Base-by-base conservation (phyloP, 176 grass and related monocot genomes). In the Phyllostachys edulis region DNA sequence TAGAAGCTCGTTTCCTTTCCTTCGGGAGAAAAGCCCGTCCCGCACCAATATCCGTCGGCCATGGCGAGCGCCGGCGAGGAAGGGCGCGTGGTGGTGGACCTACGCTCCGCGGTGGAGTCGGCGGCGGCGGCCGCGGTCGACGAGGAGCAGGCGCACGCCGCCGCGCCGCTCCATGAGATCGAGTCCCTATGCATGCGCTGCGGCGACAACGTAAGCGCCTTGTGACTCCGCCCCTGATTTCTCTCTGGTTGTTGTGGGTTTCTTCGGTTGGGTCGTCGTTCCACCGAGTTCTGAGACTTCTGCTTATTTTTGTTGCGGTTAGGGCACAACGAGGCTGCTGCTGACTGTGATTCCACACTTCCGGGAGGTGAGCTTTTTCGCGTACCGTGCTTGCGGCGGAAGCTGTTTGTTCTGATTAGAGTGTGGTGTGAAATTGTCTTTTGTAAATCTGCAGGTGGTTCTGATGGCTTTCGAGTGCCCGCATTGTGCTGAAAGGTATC, bases 151-250 rank as follows among this genome's bases (percentile, higher is more conserved):
- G 17, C 77, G 26, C 85, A 86, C 26, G 85, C 82, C 66, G 40
- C 87, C 3, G 55, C 21, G n/a, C 91, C 96, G 59, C 85, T 98
- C 47, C 89, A 93, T 63, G 66, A 95, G 85, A 88, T 93, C 5
- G 96, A 95, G 77, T 93, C 93, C 63, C 96, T 98, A 32, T 93
- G 91, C 89, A 98, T 93, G 96, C 87, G 89, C 60, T 95, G 96
- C 76, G 76, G 82, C 47, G 69, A 93, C 56, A 98, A 92, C 89
- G 96, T 95, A 82, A 93, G 82, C 21, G 40, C 26, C 56, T 65
- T 40, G 1, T 47, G 18, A 40, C 13, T 37, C 24, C 73, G 0
- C 5, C 40, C 24, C 9, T 36, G 0, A 29, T 63, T 32, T 59
- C 44, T 23, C 67, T 38, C 15, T 9, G 6, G 18, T 21, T 20